Percentiles rank a stretch among this genome's conserved stretches.
These are phyloP conservation scores for Colletotrichum sp. DNA, from an alignment of 2,329 filamentous ascomycete genomes.

Conservation along the genomic window DNA sequence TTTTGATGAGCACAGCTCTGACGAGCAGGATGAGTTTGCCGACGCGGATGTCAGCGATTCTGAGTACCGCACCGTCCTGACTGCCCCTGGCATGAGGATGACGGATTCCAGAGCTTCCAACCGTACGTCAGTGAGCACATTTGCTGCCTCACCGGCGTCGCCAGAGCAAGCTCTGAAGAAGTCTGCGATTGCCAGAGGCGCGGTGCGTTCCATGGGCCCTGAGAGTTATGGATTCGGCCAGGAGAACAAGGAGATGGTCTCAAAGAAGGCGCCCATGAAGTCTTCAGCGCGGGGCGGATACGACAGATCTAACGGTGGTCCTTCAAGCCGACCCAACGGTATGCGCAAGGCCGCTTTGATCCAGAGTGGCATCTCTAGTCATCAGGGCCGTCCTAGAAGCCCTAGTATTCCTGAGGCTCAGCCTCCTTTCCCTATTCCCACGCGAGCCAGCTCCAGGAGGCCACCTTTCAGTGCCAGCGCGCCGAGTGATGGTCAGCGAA, in stretches of 20 bases:
- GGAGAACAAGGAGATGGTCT: constrained; percentile 33
- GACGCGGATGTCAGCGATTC: constrained; percentile 69
- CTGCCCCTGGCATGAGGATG: constrained; percentile 62
- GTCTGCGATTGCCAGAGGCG: constrained; percentile 25
- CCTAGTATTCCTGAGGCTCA: constrained; percentile 67
- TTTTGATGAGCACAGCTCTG: constrained; percentile 76
- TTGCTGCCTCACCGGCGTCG: constrained; percentile 45
- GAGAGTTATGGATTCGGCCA: constrained; percentile 52
- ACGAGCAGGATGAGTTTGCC: constrained; percentile 67
- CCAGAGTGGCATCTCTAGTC: constrained; percentile 76
- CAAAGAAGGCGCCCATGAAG: constrained; percentile 35
- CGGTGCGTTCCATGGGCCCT: constrained; percentile 39
- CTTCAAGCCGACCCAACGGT: constrained; percentile 57
- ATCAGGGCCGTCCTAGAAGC: constrained; percentile 68
- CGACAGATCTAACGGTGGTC: constrained; percentile 43
- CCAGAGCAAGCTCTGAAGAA: constrained; percentile 47
- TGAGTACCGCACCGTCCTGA: constrained; percentile 70
- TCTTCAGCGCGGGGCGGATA: constrained; percentile 35
- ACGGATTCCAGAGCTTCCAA: constrained; percentile 43
- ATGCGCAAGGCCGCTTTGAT: constrained; percentile 84
- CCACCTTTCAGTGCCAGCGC: constrained; percentile 69
- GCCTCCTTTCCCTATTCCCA: constrained; percentile 92
- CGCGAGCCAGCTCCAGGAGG: constrained; percentile 84
- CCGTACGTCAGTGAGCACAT: constrained; percentile 44
- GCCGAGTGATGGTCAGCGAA: constrained; percentile 75